phyloP scores from a whole-genome alignment of 2,329 filamentous ascomycete species.

The Huntiella omanensis region DNA sequence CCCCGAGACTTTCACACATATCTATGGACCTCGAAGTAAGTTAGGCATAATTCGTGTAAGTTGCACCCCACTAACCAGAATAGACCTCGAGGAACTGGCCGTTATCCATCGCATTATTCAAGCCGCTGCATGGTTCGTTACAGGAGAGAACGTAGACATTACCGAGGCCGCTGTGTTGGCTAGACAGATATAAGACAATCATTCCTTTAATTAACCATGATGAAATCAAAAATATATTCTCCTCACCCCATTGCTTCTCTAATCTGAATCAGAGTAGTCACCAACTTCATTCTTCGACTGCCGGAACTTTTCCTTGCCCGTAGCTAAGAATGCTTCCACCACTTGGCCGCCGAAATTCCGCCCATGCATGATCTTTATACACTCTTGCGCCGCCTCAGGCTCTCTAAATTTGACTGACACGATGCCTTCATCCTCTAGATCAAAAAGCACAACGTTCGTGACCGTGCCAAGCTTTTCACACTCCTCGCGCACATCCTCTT shows the following conservation, averaged over 20 bases:
- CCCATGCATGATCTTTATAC: constrained; percentile 59
- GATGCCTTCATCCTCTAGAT: constrained; percentile 67
- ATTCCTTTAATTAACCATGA: not conserved
- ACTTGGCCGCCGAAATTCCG: constrained; percentile 56
- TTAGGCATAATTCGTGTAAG: not conserved
- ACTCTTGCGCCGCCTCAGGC: constrained; percentile 49
- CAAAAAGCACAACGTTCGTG: constrained; percentile 80
- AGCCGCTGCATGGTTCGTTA: constrained; percentile 52
- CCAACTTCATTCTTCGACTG: constrained; percentile 36
- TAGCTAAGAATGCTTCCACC: constrained; percentile 52
- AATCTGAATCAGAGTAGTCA: constrained; percentile 9
- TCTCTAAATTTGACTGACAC: constrained; percentile 69
- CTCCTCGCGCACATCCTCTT: constrained; percentile 83
- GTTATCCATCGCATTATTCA: constrained; percentile 51
- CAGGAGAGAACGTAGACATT: constrained; percentile 21
- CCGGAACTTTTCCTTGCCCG: constrained; percentile 53
- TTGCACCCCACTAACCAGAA: not conserved
- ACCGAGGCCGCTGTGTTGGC: not conserved
- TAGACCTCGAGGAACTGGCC: constrained; percentile 45
- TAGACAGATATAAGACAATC: not conserved
- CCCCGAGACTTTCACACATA: constrained; percentile 57
- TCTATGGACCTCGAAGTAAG: constrained; percentile 55
- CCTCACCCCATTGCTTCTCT: not conserved
- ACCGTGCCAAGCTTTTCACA: constrained; percentile 72
- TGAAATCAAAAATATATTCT: not conserved